These are phyloP conservation scores for Paramecium sonneborni DNA, from an alignment of 73 alveolate genomes.

Conservation along the genomic window DNA sequence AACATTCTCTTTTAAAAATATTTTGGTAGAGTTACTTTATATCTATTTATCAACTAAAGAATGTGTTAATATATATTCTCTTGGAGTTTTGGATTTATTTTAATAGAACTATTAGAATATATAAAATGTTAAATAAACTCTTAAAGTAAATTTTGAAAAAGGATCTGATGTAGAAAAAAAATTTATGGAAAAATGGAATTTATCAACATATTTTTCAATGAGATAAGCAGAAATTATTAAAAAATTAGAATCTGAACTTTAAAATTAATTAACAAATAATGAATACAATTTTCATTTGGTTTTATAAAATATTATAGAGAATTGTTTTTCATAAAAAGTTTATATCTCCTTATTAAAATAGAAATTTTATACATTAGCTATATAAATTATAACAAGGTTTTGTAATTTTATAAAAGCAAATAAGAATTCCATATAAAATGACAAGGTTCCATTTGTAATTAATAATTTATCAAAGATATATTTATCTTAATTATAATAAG, in stretches of 20 bases:
- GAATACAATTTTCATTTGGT: neutral
- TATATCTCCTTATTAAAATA: neutral
- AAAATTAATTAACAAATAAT: neutral
- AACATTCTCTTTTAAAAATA: slow-evolving; percentile 11
- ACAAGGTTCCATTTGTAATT: neutral
- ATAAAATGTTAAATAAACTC: neutral
- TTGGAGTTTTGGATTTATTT: slow-evolving; percentile 29
- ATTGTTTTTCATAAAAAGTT: neutral
- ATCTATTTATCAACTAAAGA: slow-evolving; percentile 25
- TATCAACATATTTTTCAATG: slow-evolving; percentile 5
- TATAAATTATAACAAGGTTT: neutral
- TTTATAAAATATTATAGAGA: neutral
- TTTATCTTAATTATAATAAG: neutral
- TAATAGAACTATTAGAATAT: slow-evolving; percentile 19
- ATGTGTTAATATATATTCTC: slow-evolving; percentile 12
- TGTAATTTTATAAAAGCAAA: neutral
- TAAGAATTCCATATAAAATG: neutral
- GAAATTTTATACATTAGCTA: neutral
- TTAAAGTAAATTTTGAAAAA: slow-evolving; percentile 16
- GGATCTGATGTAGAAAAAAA: slow-evolving; percentile 27
- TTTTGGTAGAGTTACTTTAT: slow-evolving; percentile 3
- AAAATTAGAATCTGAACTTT: neutral
- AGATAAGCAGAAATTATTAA: slow-evolving; percentile 43
- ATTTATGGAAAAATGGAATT: slow-evolving; percentile 53
- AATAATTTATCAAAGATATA: slow-evolving; percentile 11